phyloP scores from a whole-genome alignment of 805 yeast genomes.

The Kuraishia floccosa region DNA sequence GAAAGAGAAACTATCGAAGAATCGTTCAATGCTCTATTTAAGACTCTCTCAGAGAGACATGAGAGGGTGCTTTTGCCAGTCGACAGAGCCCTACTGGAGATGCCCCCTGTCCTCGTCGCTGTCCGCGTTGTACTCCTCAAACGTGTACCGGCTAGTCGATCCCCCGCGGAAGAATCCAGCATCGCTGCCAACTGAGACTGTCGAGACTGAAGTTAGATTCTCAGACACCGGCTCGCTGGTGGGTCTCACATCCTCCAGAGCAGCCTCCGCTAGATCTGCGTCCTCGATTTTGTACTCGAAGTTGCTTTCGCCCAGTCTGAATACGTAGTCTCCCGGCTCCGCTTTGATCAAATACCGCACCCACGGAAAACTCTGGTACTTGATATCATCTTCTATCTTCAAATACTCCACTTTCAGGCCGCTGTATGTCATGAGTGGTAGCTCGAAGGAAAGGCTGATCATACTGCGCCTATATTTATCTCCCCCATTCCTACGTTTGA shows the following conservation, averaged over 20 bases:
- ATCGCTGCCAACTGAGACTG: too few relatives aligned
- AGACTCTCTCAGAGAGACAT: too few relatives aligned
- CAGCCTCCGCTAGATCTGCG: conserved; percentile 4
- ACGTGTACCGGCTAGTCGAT: too few relatives aligned
- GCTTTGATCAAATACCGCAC: conserved; percentile 45
- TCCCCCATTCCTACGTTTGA: not conserved
- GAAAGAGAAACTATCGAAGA: too few relatives aligned
- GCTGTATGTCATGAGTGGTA: conserved; percentile 54
- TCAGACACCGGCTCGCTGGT: conserved; percentile 3
- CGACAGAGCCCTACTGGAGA: too few relatives aligned
- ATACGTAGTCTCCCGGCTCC: conserved; percentile 21
- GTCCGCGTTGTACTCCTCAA: too few relatives aligned
- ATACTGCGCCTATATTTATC: conserved; percentile 7
- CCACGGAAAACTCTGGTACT: conserved; percentile 62
- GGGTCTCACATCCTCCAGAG: conserved; percentile 6
- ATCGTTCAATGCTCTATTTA: too few relatives aligned
- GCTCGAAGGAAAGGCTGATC: conserved; percentile 45
- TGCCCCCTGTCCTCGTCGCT: too few relatives aligned
- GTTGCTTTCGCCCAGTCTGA: conserved; percentile 6
- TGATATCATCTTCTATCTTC: conserved; percentile 51
- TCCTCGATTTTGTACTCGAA: conserved; percentile 4
- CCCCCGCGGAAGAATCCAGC: too few relatives aligned
- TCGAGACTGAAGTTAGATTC: too few relatives aligned
- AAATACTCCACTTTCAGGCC: conserved; percentile 58
- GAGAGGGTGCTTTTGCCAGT: too few relatives aligned